Percentiles rank a stretch among this genome's conserved stretches.
phyloP scores from a whole-genome alignment of 108 stramenopile species.

The Chaetoceros muelleri region DNA sequence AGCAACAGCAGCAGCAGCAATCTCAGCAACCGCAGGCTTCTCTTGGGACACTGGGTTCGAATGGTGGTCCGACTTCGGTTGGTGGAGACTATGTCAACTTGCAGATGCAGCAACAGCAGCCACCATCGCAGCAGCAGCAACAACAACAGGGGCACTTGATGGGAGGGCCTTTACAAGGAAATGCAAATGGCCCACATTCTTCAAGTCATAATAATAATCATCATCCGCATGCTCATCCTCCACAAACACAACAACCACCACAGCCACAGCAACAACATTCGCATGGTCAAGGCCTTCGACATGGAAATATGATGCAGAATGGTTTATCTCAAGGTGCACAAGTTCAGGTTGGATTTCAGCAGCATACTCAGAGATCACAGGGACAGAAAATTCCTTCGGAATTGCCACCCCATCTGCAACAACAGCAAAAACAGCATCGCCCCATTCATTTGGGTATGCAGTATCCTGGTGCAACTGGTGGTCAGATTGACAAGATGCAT shows the following conservation, averaged over 20 bases:
- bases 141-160: conserved; percentile 11
- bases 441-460: conserved; percentile 8
- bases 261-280: not conserved
- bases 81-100: conserved; percentile 4
- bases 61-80: not conserved
- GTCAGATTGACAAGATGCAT: conserved; percentile 6
- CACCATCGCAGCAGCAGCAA: conserved; percentile 15
- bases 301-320: too few species aligned
- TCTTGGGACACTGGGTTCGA: conserved; percentile 14
- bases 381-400: conserved; percentile 10
- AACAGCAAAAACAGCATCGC: conserved; percentile 15
- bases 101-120: conserved; percentile 18
- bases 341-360: not conserved
- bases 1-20: conserved; percentile 11
- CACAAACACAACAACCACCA: conserved; percentile 8
- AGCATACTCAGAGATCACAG: conserved; percentile 1
- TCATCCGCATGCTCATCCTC: conserved; percentile 10
- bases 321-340: too few species aligned
- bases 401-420: conserved; percentile 4
- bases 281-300: not conserved
- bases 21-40: conserved; percentile 8
- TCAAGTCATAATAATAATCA: conserved; percentile 1
- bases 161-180: conserved; percentile 11
- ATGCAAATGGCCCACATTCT: conserved; percentile 3
- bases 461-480: conserved; percentile 5